These are phyloP conservation scores for Xylaria sp. DNA, from an alignment of 2,329 filamentous ascomycete genomes.

Conservation along the genomic window DNA sequence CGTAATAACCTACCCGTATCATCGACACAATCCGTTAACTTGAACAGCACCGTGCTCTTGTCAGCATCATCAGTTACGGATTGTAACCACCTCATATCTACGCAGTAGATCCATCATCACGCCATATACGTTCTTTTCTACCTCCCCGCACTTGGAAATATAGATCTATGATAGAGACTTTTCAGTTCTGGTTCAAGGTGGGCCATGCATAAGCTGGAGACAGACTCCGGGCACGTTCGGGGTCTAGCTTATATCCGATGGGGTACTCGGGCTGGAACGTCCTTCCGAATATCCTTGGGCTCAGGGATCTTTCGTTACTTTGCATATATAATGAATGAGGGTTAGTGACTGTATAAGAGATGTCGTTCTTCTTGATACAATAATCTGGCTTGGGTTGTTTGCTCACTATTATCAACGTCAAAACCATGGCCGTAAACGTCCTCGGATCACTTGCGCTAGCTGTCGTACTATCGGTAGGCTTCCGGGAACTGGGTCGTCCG, in stretches of 20 bases:
- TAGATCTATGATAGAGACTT: too few relatives aligned
- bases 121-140: too few relatives aligned
- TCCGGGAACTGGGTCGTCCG: conserved; percentile 1
- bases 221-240: too few relatives aligned
- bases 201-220: too few relatives aligned
- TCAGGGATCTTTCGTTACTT: not conserved
- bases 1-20: too few relatives aligned
- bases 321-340: conserved; percentile 10
- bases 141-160: too few relatives aligned
- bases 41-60: too few relatives aligned
- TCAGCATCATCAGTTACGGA: too few relatives aligned
- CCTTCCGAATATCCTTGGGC: conserved; percentile 13
- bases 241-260: not conserved
- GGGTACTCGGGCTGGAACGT: conserved; percentile 18
- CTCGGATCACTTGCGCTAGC: conserved; percentile 36
- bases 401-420: not conserved
- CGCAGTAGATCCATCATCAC: too few relatives aligned
- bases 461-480: conserved; percentile 35
- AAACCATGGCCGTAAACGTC: conserved; percentile 20
- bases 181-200: too few relatives aligned
- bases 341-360: not conserved
- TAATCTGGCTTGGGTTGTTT: not conserved
- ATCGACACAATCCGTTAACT: too few relatives aligned
- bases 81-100: too few relatives aligned
- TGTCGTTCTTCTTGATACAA: not conserved